Conservation (phyloP, 2,329 filamentous ascomycete genomes). For the Sporothrix brunneoviolacea region DNA sequence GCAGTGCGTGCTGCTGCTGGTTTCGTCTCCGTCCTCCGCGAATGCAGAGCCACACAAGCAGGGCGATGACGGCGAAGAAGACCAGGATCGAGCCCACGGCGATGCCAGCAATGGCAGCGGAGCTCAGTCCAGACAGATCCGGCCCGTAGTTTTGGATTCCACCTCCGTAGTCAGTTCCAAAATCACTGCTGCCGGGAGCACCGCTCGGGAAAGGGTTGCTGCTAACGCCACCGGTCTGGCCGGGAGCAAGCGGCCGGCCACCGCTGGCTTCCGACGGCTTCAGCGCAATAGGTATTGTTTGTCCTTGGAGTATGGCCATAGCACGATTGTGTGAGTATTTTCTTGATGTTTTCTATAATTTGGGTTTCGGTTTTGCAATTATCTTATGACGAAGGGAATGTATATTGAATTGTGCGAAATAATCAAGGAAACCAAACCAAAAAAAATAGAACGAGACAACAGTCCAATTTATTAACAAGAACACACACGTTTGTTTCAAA, state of each 20-base stretch:
- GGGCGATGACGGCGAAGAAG: not conserved
- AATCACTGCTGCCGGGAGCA: not conserved
- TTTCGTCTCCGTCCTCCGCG: not conserved
- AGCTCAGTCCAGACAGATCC: not conserved
- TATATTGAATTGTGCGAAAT: too few relatives aligned
- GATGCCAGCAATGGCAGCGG: conserved; percentile 7
- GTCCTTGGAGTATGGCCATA: too few relatives aligned
- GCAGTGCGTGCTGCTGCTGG: not conserved
- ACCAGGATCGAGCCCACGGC: conserved; percentile 2
- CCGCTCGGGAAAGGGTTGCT: conserved; percentile 1
- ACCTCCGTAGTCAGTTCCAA: not conserved
- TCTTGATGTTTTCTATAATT: too few relatives aligned
- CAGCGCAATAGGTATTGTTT: too few relatives aligned
- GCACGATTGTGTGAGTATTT: too few relatives aligned
- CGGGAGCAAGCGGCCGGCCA: not conserved
- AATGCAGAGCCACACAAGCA: conserved; percentile 4
- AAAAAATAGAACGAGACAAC: too few relatives aligned
- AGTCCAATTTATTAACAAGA: too few relatives aligned
- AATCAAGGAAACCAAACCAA: too few relatives aligned
- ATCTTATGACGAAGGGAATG: too few relatives aligned
- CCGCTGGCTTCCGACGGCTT: too few relatives aligned
- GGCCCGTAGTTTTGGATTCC: not conserved
- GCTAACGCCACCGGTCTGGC: not conserved
- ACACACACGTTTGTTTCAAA: too few relatives aligned
- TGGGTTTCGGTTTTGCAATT: too few relatives aligned